Percentiles rank a stretch among this genome's conserved stretches.
Conservation (phyloP, 139 green algal species). For the Coelastrella sp. region DNA sequence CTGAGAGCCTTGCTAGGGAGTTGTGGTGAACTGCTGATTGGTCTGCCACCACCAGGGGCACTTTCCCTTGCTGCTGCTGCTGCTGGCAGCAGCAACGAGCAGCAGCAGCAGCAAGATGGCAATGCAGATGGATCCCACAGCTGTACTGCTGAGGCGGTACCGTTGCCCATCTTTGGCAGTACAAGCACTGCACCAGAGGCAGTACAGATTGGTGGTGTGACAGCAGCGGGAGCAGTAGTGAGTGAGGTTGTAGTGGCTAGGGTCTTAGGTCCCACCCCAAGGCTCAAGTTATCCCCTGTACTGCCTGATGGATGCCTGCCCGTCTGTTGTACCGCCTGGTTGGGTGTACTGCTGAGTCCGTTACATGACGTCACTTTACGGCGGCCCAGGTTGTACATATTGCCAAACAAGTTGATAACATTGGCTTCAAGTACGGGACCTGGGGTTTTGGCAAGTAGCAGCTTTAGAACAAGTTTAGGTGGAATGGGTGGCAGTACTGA, state of each 20-base stretch:
- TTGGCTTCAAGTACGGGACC: too few relatives aligned
- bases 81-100: conserved; percentile 14
- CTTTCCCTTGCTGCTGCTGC: conserved; percentile 39
- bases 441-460: too few relatives aligned
- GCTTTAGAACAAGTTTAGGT: too few relatives aligned
- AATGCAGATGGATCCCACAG: not conserved
- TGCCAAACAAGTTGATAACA: conserved; percentile 27
- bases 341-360: conserved; percentile 59
- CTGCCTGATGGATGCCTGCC: conserved; percentile 5
- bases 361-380: conserved; percentile 53
- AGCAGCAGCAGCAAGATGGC: not conserved
- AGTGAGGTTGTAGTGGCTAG: conserved; percentile 33
- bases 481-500: too few relatives aligned
- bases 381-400: conserved; percentile 15
- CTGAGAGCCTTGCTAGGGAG: conserved; percentile 41
- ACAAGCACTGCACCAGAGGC: not conserved
- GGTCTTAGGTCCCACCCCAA: conserved; percentile 1
- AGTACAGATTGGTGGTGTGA: conserved; percentile 24
- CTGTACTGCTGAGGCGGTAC: not conserved
- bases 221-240: not conserved
- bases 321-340: conserved; percentile 52
- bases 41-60: not conserved
- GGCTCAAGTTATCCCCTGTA: conserved; percentile 16
- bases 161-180: not conserved
- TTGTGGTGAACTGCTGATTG: conserved; percentile 2